phyloP scores from a whole-genome alignment of 2,329 filamentous ascomycete species.

The Hymenoscyphus scutula region DNA sequence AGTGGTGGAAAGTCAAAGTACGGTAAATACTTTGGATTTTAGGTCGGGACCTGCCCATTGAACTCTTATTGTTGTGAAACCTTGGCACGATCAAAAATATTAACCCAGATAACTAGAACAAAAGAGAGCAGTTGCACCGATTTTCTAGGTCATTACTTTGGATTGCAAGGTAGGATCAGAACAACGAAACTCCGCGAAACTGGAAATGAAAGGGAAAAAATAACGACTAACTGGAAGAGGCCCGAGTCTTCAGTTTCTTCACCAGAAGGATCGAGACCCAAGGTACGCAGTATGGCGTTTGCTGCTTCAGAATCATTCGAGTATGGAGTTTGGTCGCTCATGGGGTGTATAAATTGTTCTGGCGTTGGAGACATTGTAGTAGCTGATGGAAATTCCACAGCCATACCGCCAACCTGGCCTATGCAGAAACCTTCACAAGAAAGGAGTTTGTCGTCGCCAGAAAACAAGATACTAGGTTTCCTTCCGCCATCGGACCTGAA shows the following conservation, averaged over 20 bases:
- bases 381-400: background rate
- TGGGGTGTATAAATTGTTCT: background rate
- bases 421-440: conserved; percentile 4
- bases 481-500: background rate
- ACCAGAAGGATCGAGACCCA: conserved; percentile 1
- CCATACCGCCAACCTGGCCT: background rate
- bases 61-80: too few species aligned
- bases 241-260: background rate
- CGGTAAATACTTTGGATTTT: too few species aligned
- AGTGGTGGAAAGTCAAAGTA: too few species aligned
- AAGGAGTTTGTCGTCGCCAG: background rate
- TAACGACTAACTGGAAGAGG: background rate
- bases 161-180: too few species aligned
- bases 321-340: background rate
- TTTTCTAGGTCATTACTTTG: too few species aligned
- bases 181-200: too few species aligned
- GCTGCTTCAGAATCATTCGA: background rate
- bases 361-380: background rate
- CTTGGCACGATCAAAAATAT: too few species aligned
- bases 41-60: too few species aligned
- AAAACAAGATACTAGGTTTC: background rate
- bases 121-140: too few species aligned
- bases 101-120: too few species aligned
- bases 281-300: background rate
- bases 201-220: too few species aligned